A percentile compares a stretch with the other conserved stretches of the same genome.
phyloP scores from a whole-genome alignment of 1,284 basidiomycete genomes.

The Trametes hirsuta region DNA sequence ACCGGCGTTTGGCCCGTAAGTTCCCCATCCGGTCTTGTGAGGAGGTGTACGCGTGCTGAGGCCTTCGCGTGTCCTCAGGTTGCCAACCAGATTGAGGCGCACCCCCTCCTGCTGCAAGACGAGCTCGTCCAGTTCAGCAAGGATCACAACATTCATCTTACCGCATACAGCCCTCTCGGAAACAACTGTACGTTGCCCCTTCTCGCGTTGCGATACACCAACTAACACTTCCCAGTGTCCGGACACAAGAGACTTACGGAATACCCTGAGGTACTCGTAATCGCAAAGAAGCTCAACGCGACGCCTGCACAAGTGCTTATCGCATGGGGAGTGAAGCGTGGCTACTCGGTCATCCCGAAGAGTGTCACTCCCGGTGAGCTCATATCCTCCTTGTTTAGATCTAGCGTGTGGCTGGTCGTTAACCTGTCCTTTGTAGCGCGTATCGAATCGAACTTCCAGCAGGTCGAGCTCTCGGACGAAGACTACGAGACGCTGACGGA shows the following conservation, averaged over 20 bases:
- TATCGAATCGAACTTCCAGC: constrained; percentile 58
- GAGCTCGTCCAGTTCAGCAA: constrained; percentile 73
- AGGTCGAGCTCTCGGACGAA: constrained; percentile 52
- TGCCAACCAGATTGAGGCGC: constrained; percentile 85
- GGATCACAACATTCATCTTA: constrained; percentile 76
- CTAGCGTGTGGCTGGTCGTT: background rate
- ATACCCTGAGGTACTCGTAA: constrained; percentile 51
- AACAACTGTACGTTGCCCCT: constrained; percentile 59
- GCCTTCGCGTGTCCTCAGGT: constrained; percentile 37
- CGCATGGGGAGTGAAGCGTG: constrained; percentile 51
- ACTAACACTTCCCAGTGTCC: constrained; percentile 42
- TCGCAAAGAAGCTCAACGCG: constrained; percentile 51
- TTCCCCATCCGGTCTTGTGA: background rate
- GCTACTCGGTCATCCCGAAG: constrained; percentile 50
- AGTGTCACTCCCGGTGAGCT: constrained; percentile 39
- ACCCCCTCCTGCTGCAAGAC: constrained; percentile 77
- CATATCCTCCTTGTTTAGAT: background rate
- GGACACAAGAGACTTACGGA: constrained; percentile 66
- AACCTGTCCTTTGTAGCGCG: constrained; percentile 33
- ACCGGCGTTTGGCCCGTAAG: constrained; percentile 75
- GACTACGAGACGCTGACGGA: constrained; percentile 52
- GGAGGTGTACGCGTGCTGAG: too few species aligned
- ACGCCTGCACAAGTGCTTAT: constrained; percentile 59
- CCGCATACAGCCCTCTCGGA: constrained; percentile 86
- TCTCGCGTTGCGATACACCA: background rate